A percentile compares a stretch with the other conserved stretches of the same genome.
These are phyloP conservation scores for Fomitopsis schrenkii DNA, from an alignment of 1,284 basidiomycete species.

Conservation along the genomic window DNA sequence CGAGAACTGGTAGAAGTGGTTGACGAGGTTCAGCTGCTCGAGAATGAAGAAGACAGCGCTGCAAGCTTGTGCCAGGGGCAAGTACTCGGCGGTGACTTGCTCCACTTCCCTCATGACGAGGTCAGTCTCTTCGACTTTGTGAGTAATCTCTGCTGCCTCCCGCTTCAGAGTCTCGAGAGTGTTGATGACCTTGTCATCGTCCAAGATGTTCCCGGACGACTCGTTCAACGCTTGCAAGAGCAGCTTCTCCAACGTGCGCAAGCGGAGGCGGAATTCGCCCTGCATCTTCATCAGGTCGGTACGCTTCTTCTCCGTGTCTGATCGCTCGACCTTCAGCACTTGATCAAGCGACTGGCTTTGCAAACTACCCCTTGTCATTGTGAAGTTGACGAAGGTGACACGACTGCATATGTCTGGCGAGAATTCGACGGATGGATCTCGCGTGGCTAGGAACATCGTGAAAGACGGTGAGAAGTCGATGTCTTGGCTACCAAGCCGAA, in stretches of 20 bases:
- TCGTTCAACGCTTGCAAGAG: conserved; percentile 96
- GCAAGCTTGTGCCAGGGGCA: conserved; percentile 94
- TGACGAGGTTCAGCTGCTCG: conserved; percentile 90
- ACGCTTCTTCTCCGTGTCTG: conserved; percentile 94
- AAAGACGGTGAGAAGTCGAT: conserved; percentile 99
- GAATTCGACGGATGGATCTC: conserved; percentile 97
- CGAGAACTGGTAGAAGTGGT: conserved; percentile 99
- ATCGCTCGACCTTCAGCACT: conserved; percentile 94
- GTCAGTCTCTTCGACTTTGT: conserved; percentile 98
- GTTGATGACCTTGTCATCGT: conserved; percentile 98
- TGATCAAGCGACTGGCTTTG: conserved; percentile 98
- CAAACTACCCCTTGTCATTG: conserved; percentile 97
- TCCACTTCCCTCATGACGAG: conserved; percentile 96
- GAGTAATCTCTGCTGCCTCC: conserved; percentile 95
- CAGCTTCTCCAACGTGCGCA: conserved; percentile 91
- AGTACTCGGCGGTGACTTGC: conserved; percentile 91
- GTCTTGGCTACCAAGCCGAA: conserved; percentile 97
- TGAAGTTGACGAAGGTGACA: conserved; percentile 99
- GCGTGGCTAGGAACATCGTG: conserved; percentile 98
- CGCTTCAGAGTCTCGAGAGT: conserved; percentile 96
- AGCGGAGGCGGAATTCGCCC: conserved; percentile 93
- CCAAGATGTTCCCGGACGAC: conserved; percentile 94
- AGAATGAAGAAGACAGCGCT: conserved; percentile 97
- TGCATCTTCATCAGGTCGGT: conserved; percentile 99
- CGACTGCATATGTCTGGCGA: conserved; percentile 98